Evolutionary conservation across 305 asterid species (phyloP).

Genomic region (Ajuga reptans): DNA sequence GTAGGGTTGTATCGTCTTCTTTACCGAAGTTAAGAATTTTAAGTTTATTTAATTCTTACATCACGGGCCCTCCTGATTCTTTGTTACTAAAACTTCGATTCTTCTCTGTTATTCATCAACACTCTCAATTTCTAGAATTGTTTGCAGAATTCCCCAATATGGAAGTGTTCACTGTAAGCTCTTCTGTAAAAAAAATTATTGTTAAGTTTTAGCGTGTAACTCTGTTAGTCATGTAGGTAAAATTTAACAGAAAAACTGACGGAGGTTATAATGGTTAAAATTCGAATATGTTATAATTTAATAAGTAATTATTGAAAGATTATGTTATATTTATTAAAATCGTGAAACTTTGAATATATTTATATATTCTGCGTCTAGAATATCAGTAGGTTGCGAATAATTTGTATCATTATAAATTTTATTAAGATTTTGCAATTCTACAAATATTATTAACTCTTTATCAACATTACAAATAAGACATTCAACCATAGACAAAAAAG

Average conservation of each 20-base stretch:
- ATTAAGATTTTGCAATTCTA: not conserved
- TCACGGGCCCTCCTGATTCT: conserved; percentile 36
- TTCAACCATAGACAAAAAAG: not conserved
- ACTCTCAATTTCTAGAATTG: conserved; percentile 30
- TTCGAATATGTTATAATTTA: too few relatives aligned
- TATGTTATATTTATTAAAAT: too few relatives aligned
- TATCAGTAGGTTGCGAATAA: too few relatives aligned
- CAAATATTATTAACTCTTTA: not conserved
- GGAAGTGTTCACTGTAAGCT: conserved; percentile 28
- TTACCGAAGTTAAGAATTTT: conserved; percentile 39
- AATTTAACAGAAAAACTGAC: too few relatives aligned
- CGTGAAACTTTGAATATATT: too few relatives aligned
- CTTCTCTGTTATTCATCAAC: conserved; percentile 40
- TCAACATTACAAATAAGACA: not conserved
- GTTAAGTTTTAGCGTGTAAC: too few relatives aligned
- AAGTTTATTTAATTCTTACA: conserved; percentile 35
- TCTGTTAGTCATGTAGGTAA: too few relatives aligned
- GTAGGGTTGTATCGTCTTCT: conserved; percentile 37
- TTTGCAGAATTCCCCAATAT: conserved; percentile 37
- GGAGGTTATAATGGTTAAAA: too few relatives aligned
- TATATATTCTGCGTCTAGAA: too few relatives aligned
- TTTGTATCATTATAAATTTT: too few relatives aligned
- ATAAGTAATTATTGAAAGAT: too few relatives aligned
- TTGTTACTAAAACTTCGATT: conserved; percentile 33
- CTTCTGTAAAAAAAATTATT: too few relatives aligned